These are phyloP conservation scores for Amanita subjunquillea DNA, from an alignment of 768 basidiomycete genomes.

Conservation along the genomic window DNA sequence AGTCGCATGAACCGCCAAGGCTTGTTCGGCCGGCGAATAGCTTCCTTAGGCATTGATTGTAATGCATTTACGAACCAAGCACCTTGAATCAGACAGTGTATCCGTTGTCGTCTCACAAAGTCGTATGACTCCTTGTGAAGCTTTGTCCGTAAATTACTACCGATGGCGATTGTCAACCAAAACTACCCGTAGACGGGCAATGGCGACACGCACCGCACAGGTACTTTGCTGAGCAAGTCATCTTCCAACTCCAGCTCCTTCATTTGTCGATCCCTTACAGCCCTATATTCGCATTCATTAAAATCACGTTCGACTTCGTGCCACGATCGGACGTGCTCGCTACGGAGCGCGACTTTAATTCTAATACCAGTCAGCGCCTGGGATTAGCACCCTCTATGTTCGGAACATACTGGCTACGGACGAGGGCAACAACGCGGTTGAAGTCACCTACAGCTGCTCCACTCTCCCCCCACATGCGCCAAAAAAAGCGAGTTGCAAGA, in stretches of 20 bases:
- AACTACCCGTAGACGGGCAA: neutral
- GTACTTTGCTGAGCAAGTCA: conserved; percentile 75
- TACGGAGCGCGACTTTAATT: conserved; percentile 64
- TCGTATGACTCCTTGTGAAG: conserved; percentile 86
- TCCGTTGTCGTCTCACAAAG: conserved; percentile 81
- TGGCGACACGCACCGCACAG: conserved; percentile 50
- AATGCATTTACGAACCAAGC: conserved; percentile 88
- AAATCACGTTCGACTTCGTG: conserved; percentile 78
- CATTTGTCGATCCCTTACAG: conserved; percentile 84
- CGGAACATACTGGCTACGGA: conserved; percentile 65
- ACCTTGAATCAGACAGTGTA: conserved; percentile 80
- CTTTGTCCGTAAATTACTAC: conserved; percentile 76
- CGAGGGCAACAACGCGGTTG: conserved; percentile 63
- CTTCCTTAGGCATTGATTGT: conserved; percentile 38
- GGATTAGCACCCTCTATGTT: conserved; percentile 1
- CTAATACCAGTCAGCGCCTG: conserved; percentile 24
- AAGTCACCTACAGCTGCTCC: conserved; percentile 72
- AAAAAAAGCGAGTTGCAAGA: conserved; percentile 76
- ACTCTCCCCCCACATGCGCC: conserved; percentile 90
- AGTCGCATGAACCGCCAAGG: conserved; percentile 86
- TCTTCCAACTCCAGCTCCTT: conserved; percentile 84
- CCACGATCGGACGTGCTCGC: conserved; percentile 71
- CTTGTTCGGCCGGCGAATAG: conserved; percentile 43
- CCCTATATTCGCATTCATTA: conserved; percentile 72
- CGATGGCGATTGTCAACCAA: conserved; percentile 2